A percentile compares a stretch with the other conserved stretches of the same genome.
Evolutionary conservation across 805 yeast species (phyloP).

Genomic region (Wickerhamomyces kurtzmanii): DNA sequence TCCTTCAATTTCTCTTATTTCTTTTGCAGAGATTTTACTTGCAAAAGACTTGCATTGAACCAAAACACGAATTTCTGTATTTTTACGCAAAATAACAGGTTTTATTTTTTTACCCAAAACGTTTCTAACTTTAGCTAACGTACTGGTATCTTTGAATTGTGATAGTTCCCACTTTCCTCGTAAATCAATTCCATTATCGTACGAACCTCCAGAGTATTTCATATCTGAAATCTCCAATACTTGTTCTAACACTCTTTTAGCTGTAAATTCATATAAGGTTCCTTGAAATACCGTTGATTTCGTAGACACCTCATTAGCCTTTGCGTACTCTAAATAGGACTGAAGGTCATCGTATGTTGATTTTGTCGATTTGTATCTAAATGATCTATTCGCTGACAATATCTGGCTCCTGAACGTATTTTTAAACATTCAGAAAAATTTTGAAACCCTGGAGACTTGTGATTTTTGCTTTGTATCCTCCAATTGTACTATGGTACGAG

Average conservation of each 20-base stretch:
- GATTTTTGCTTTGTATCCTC: no score
- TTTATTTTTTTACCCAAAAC: no score
- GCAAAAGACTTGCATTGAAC: conserved; percentile 48
- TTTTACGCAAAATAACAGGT: conserved; percentile 13
- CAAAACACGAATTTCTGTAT: conserved; percentile 18
- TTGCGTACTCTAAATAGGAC: conserved; percentile 23
- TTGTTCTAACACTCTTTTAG: conserved; percentile 27
- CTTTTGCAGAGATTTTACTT: conserved; percentile 31
- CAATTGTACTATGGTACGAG: no score
- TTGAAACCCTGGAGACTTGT: no score
- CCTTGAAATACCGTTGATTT: conserved; percentile 37
- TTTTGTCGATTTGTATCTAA: not conserved
- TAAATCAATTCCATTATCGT: conserved; percentile 16
- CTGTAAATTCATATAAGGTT: conserved; percentile 41
- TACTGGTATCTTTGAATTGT: not conserved
- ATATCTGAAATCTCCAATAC: conserved; percentile 27
- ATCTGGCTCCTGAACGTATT: no score
- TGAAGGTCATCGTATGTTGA: conserved; percentile 13
- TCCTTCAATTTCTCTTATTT: conserved; percentile 45
- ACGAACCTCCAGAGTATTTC: conserved; percentile 14
- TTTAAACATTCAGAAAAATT: no score
- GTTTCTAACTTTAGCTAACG: no score
- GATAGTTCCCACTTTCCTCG: conserved; percentile 12
- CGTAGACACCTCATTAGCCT: conserved; percentile 11
- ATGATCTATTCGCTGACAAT: not conserved